Base-by-base conservation (phyloP, 352 stramenopile species). In the Phytophthora pini region DNA sequence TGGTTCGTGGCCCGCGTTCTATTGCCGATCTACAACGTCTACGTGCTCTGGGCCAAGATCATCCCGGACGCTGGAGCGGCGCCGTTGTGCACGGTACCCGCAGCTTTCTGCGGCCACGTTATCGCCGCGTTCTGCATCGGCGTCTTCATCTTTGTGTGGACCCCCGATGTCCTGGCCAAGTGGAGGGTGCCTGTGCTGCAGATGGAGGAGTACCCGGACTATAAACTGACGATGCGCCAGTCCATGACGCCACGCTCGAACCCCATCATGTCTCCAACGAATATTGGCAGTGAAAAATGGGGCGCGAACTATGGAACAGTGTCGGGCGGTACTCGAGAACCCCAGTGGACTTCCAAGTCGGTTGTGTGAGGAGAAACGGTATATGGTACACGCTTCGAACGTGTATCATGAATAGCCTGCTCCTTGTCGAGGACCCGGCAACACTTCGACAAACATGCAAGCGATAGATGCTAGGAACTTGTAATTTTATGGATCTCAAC, bases 141-240 rank as follows among this genome's bases (percentile, higher is more conserved):
- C 17, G 84, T 93, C 1, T 93, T 95, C 52, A 58, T 93, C 27
- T 92, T 93, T 52, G 83, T 93, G 8, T 93, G 85, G 83, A 95
- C 87, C 5, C 87, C 87, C 8, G 87, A 92, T 34, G 74, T 93
- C 54, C 51, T 93, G n/a, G 82, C 82, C 46, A 89, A 89, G 66
- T 93, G 82, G 81, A 65, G 85, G 27, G 65, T 80, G 22, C 84
- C 80, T 0, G 80, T 92, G 24, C 54, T 88, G 47, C 66, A 83
- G 44, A 82, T 92, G 44, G 81, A 90, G n/a, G 81, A 92, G 54
- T 92, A 92, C 63, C 66, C 76, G 29, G 84, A 92, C 53, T 90
- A 92, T 67, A 87, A 88, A 63, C 70, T 92, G 45, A 92, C 82
- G 45, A 76, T 92, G 68, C 84, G 84, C 41, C 81, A 90, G 72